Evolutionary conservation across 176 grass and related monocot species (phyloP), one percentile per base, ranked within the genome.

Genomic region (Triticum monococcum): DNA sequence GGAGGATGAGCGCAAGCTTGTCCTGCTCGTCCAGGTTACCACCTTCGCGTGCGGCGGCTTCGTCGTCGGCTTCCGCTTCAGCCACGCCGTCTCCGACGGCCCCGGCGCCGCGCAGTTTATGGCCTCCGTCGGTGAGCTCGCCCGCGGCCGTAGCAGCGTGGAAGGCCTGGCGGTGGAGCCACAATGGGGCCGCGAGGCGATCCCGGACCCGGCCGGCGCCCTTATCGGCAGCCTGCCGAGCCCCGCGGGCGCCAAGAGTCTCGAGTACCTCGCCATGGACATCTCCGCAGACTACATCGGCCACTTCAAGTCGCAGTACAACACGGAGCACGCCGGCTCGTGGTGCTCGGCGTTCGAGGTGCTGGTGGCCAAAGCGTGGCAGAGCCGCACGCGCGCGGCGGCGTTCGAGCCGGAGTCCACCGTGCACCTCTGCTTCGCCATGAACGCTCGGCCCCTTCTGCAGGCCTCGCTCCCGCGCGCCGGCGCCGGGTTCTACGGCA

Each of bases 21-120:
- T 96, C 1, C 80, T 96, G 48, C 89, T 99, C 20, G 94, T 98
- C 45, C 97, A 98, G 97, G 94, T 97, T 28, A 97, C 95, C 52
- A 17, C 87, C 4, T 97, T 97, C 84, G 84, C 79, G 0, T 97
- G 92, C 70, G 92, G 89, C 8, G 92, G 92, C 8, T 97, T 97
- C 74, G 95, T 97, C 41, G 85, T 97, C 0, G 92, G 95, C 5
- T 97, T 94, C 86, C 83, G 90, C 17, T 97, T 97, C 80, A 94
- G 90, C 83, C 94, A 97, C 87, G 94, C 92, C 1, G 86, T 97
- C 6, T 86, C 92, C 4, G 92, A 97, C 57, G 92, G 94, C 5
- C 92, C 94, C 0, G 94, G 94, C 1, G 94, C 94, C 0, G 94
- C 94, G 18, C 85, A 90, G 76, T 94, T 97, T 86, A 97, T 97